Base-by-base conservation (phyloP, 2,329 filamentous ascomycete genomes). In the Fusarium concolor region DNA sequence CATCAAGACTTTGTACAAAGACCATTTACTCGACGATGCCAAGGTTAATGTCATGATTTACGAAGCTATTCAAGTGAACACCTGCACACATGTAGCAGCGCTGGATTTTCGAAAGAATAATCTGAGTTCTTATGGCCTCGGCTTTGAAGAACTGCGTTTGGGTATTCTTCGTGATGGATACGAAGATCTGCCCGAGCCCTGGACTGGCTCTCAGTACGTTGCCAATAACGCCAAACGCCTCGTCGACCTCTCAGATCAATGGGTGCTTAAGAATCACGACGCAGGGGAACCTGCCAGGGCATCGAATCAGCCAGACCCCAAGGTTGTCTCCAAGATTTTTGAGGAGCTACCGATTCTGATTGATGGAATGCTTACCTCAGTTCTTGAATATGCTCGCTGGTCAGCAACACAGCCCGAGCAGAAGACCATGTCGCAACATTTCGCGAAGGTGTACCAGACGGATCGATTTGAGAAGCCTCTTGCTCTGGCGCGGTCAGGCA, bases 61-160 rank as follows among this genome's bases (percentile, higher is more conserved):
- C 65, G 92, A 98, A 79, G 93, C 93, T 10, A 81, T 86, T 28
- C 83, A 86, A 49, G 77, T 89, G 55, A 86, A 86, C 37, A 89
- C 92, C 68, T 90, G 93, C 62, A 70, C 77, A 4, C 76, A 86
- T 28, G 62, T 73, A 33, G 76, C 74, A 8, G 85, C 96, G 6
- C 87, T 94, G 61, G 84, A 86, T 2, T 97, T 96, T 77, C 90
- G 96, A 39, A 83, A 86, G 64, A 85, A 87, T 35, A 91, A 95
- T 71, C 83, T 91, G 14, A 80, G 82, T 3, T 79, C 88, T 5
- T 98, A 97, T 76, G 93, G 93, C 3, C 84, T 97, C 6, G 84
- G 86, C 18, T 81, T 86, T 17, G 91, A 94, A 67, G 81, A 86
- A 51, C 78, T 96, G 31, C 83, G 88, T 47, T 82, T 90, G 67